phyloP scores from a whole-genome alignment of 176 grass and related monocot genomes.

The Aegilops tauschii region DNA sequence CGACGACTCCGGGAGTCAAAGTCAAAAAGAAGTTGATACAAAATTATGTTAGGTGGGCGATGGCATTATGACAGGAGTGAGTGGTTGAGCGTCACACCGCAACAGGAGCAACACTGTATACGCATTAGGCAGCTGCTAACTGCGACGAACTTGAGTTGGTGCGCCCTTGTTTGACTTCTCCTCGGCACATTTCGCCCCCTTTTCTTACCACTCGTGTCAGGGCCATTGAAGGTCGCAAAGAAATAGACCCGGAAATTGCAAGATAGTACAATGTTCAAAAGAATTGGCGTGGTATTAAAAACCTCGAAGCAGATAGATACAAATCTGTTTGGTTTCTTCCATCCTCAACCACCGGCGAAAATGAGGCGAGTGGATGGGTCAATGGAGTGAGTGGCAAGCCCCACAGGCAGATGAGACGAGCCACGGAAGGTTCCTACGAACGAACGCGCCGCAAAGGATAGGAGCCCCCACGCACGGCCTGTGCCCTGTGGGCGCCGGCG shows the following conservation, averaged over 20 bases:
- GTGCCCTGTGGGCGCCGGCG: neutral
- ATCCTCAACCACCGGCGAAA: neutral
- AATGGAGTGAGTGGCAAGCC: neutral
- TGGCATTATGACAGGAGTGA: neutral
- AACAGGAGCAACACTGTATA: too few relatives aligned
- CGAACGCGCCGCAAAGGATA: neutral
- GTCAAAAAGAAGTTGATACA: constrained; percentile 9
- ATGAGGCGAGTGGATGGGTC: neutral
- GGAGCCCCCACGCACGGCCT: neutral
- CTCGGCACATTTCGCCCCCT: accelerated
- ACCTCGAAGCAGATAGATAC: neutral
- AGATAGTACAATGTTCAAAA: neutral
- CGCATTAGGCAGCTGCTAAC: neutral
- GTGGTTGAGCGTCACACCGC: neutral
- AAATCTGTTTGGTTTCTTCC: neutral
- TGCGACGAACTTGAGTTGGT: neutral
- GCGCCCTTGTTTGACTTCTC: neutral
- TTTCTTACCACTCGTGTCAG: neutral
- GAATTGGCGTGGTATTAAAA: neutral
- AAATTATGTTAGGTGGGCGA: neutral
- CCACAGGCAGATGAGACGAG: neutral
- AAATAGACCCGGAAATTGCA: neutral
- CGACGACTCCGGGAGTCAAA: neutral
- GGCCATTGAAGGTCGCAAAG: neutral
- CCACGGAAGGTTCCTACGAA: neutral